Evolutionary conservation across 805 yeast species (phyloP), one percentile per base, ranked within the genome.

Genomic region (Pichia manshurica): DNA sequence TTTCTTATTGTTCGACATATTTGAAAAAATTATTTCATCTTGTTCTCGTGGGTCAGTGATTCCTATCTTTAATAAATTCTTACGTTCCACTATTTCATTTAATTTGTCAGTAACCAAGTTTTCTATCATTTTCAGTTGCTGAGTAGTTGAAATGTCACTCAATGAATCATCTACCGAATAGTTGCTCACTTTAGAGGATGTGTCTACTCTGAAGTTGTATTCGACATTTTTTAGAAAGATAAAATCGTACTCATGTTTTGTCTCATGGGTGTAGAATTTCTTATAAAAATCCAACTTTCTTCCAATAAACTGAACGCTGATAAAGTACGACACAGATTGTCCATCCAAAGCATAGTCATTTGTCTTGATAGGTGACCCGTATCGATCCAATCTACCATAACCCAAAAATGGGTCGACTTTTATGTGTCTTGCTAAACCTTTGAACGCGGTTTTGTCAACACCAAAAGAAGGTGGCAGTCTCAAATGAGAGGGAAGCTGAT

Each of bases 221-320:
- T 53, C 51, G 2, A 45, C 33, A 29, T 54, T 56, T 39, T 59
- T 55, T 20, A 59, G 34, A 13, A 51, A 39, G 16, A 61, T 56
- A 42, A 61, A 57, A 23, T 58, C 59, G 50, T 53, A 58, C 8
- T 60, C 58, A 23, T 54, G 52, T 16, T 53, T 43, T 7, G 58
- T 54, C 25, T 48, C 37, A 2, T 42, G 35, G 15, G 46, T 44
- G 43, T 59, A 58, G 23, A 39, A 58, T 42, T 54, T 51, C 45
- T 60, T 58, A 39, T 59, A 58, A 16, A 39, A 35, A 10, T 65
- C 64, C 15, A 65, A 61, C 1, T 64, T 62, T 48, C 69, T 67
- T 44, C 81, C 84, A 23, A 80, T 74, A 39, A 79, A 65, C 47
- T 73, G 72, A n/a, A 79, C 78, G 49, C 75, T 79, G 17, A 81